These are phyloP conservation scores for Microbotryomycetes sp. DNA, from an alignment of 1,284 basidiomycete species.

Conservation along the genomic window DNA sequence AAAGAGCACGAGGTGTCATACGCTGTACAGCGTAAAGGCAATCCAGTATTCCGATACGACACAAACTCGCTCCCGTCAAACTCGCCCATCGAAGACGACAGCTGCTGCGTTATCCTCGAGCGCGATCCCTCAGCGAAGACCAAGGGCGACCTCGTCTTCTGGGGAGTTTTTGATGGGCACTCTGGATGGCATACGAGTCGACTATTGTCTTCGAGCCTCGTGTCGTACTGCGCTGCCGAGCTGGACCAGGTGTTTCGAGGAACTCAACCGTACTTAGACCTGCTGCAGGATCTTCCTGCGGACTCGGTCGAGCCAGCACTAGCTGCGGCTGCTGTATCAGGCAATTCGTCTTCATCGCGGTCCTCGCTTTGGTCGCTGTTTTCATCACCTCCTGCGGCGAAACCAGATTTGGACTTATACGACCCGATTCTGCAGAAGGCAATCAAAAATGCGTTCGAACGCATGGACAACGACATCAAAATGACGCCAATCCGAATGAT, in stretches of 20 bases:
- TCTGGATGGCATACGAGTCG: conserved; percentile 74
- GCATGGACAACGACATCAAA: conserved; percentile 69
- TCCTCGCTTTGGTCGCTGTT: not conserved
- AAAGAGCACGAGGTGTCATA: conserved; percentile 48
- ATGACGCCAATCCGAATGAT: conserved; percentile 66
- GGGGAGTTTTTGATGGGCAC: conserved; percentile 58
- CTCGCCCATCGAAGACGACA: conserved; percentile 82
- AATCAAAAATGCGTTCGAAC: conserved; percentile 68
- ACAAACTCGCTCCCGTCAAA: conserved; percentile 76
- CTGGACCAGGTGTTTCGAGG: conserved; percentile 44
- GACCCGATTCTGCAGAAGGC: conserved; percentile 59
- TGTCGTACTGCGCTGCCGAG: conserved; percentile 76
- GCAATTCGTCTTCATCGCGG: not conserved
- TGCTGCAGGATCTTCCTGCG: conserved; percentile 43
- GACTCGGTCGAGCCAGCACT: conserved; percentile 40
- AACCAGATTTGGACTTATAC: conserved; percentile 48
- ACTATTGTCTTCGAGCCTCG: conserved; percentile 74
- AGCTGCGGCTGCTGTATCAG: not conserved
- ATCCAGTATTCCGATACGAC: conserved; percentile 54
- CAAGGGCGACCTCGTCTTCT: conserved; percentile 29
- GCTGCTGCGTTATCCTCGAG: conserved; percentile 62
- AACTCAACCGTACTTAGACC: conserved; percentile 10
- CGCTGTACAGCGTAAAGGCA: conserved; percentile 42
- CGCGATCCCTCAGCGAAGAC: conserved; percentile 38
- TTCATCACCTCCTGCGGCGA: not conserved